Conservation (phyloP, 805 yeast genomes). For the Ogataea henricii region DNA sequence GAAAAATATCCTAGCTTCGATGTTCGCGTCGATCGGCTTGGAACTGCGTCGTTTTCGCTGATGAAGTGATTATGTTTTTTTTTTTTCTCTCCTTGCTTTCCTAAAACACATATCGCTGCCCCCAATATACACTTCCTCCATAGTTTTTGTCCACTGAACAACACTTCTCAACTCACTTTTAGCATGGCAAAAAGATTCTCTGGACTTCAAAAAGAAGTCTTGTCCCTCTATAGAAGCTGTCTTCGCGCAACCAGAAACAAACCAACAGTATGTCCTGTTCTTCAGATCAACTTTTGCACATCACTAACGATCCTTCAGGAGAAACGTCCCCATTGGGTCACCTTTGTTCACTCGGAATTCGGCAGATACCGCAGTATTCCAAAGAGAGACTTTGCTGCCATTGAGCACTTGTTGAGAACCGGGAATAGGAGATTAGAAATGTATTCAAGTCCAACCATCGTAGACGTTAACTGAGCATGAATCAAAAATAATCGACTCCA, state of each 20-base stretch:
- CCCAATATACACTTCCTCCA: no score
- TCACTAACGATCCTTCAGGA: slow-evolving; percentile 24
- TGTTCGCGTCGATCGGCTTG: not conserved
- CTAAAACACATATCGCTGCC: no score
- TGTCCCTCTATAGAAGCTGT: slow-evolving; percentile 50
- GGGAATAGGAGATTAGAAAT: slow-evolving; percentile 75
- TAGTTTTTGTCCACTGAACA: not conserved
- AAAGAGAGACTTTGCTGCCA: slow-evolving; percentile 79
- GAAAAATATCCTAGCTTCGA: no score
- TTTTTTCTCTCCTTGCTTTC: no score
- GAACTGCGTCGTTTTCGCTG: not conserved
- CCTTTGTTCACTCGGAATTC: slow-evolving; percentile 55
- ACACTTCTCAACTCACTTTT: not conserved
- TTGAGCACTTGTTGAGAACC: slow-evolving; percentile 78
- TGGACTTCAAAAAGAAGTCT: slow-evolving; percentile 56
- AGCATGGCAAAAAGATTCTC: slow-evolving; percentile 31
- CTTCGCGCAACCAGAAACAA: slow-evolving; percentile 46
- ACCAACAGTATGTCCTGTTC: slow-evolving; percentile 39
- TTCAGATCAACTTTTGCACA: not conserved
- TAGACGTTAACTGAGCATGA: slow-evolving; percentile 56
- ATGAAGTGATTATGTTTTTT: no score
- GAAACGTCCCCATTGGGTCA: slow-evolving; percentile 35
- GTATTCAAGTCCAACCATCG: slow-evolving; percentile 70
- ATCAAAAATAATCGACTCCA: no score
- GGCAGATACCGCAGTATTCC: slow-evolving; percentile 55